phyloP scores from a whole-genome alignment of 2,329 filamentous ascomycete genomes.

The Tolypocladium amazonense region DNA sequence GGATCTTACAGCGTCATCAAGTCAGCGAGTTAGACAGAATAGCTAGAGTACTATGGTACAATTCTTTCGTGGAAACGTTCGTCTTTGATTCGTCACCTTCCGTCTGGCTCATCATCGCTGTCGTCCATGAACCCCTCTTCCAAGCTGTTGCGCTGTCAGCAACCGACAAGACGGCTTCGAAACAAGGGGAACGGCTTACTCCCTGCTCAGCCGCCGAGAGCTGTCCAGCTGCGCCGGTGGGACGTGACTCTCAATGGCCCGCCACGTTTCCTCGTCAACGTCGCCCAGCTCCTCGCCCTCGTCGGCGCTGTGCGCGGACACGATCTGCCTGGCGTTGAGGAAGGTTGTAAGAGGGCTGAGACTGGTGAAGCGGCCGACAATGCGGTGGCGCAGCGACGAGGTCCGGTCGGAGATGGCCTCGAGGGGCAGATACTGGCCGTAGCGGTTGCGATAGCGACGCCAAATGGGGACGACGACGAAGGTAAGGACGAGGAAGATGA shows the following conservation, averaged over 20 bases:
- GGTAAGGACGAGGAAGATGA: slow-evolving; percentile 55
- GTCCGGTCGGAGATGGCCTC: slow-evolving; percentile 50
- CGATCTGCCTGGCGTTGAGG: slow-evolving; percentile 32
- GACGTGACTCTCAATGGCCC: slow-evolving; percentile 25
- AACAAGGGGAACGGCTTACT: slow-evolving; percentile 34
- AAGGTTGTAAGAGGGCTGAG: slow-evolving; percentile 32
- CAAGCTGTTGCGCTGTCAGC: slow-evolving; percentile 9
- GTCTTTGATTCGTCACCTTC: slow-evolving; percentile 3
- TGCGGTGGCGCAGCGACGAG: slow-evolving; percentile 39
- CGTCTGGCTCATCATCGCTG: slow-evolving; percentile 28
- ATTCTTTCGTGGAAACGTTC: background rate
- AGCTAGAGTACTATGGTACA: background rate
- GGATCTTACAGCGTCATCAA: background rate
- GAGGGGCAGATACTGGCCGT: slow-evolving; percentile 64
- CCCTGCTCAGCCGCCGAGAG: slow-evolving; percentile 59
- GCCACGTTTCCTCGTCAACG: slow-evolving; percentile 38
- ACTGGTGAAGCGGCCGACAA: slow-evolving; percentile 21
- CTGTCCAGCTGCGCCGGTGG: slow-evolving; percentile 31
- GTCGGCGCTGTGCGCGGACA: slow-evolving; percentile 16
- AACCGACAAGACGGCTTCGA: background rate
- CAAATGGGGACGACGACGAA: slow-evolving; percentile 58
- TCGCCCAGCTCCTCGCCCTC: slow-evolving; percentile 61
- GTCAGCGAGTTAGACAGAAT: background rate
- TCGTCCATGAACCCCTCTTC: slow-evolving; percentile 32
- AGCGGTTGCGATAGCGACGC: slow-evolving; percentile 58